A percentile compares a stretch with the other conserved stretches of the same genome.
Evolutionary conservation across 2,329 filamentous ascomycete genomes (phyloP).

Genomic region (Didymella segeticola): DNA sequence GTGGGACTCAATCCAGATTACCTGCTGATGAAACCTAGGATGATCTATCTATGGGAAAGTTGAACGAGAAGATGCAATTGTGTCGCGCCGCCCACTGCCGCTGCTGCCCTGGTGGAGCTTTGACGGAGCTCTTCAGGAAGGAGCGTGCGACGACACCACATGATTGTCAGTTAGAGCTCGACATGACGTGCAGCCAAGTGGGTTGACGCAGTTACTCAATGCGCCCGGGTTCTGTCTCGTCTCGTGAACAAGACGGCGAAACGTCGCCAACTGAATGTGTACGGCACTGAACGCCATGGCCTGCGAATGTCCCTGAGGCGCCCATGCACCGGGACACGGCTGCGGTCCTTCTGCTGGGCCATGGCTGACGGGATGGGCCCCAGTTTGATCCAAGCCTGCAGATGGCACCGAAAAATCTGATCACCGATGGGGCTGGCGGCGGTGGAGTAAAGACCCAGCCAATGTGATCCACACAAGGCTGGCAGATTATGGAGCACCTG

Average conservation of each 20-base stretch:
- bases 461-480: neutral
- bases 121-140: neutral
- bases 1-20: too few species aligned
- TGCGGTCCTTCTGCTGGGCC: neutral
- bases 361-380: neutral
- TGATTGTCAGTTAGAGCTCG: neutral
- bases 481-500: neutral
- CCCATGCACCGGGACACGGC: neutral
- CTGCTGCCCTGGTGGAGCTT: too few species aligned
- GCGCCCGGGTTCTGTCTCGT: neutral
- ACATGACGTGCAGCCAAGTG: constrained; percentile 11
- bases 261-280: neutral
- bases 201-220: neutral
- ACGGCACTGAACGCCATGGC: neutral
- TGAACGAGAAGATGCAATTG: constrained; percentile 9
- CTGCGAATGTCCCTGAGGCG: neutral
- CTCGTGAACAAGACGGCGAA: constrained; percentile 4
- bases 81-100: constrained; percentile 1
- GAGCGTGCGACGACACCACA: constrained; percentile 10
- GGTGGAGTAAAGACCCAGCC: constrained; percentile 3
- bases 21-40: too few species aligned
- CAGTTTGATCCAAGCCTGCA: neutral
- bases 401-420: constrained; percentile 9
- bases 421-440: neutral
- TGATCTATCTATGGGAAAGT: constrained; percentile 17